Conservation (phyloP, 257 asterid genomes). For the Rauvolfia tetraphylla region DNA sequence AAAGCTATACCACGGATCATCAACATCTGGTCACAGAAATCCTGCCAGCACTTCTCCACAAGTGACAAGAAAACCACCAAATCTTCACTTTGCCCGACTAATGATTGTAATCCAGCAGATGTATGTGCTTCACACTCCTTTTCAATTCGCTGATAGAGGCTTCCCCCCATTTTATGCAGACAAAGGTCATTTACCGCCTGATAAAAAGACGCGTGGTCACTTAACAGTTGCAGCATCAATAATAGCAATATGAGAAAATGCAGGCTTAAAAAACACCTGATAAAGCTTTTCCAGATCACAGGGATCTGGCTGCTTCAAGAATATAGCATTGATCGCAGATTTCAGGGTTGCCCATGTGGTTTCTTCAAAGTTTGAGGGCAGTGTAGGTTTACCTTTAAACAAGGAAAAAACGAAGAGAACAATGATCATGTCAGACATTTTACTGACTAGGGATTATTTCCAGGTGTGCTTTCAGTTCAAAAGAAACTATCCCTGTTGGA, state of each 20-base stretch:
- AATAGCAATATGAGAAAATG: background rate
- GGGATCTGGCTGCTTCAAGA: conserved; percentile 88
- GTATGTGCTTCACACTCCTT: conserved; percentile 81
- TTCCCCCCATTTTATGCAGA: conserved; percentile 92
- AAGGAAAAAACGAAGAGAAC: conserved; percentile 10
- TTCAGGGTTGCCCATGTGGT: conserved; percentile 85
- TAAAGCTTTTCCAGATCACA: conserved; percentile 92
- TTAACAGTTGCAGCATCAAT: conserved; percentile 21
- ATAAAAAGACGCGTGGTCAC: conserved; percentile 20
- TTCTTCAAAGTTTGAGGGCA: conserved; percentile 87
- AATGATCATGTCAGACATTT: background rate
- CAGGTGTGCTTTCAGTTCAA: background rate
- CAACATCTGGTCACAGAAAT: conserved; percentile 93
- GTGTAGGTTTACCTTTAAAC: conserved; percentile 68
- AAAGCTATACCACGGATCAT: conserved; percentile 95
- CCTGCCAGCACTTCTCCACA: conserved; percentile 94
- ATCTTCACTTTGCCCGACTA: conserved; percentile 95
- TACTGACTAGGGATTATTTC: background rate
- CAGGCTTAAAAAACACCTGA: conserved; percentile 46
- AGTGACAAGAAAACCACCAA: conserved; percentile 83
- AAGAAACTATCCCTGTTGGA: background rate
- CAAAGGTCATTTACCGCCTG: conserved; percentile 94
- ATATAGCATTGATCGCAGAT: conserved; percentile 88
- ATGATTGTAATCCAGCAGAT: conserved; percentile 62
- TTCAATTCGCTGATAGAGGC: conserved; percentile 79